Evolutionary conservation across 164 flowering plant genomes (phyloP), one percentile per base, ranked within the genome.

Genomic region (Dillenia suffruticosa): DNA sequence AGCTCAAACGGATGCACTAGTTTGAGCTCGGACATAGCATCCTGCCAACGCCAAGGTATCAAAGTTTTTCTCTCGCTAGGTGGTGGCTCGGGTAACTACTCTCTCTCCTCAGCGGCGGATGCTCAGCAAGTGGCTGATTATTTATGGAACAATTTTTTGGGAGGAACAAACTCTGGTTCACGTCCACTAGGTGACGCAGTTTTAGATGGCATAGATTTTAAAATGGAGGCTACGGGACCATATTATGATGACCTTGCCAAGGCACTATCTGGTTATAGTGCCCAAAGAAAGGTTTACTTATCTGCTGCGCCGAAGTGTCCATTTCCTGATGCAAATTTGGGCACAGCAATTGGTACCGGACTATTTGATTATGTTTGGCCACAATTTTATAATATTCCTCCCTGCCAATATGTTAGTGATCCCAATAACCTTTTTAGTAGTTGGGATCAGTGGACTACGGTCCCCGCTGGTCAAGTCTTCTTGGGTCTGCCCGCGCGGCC

Each of bases 391-490:
- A 19, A 19, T 19, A 19, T 1, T 1, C 22, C 22, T 19, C 22
- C 22, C 1, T 19, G 22, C 22, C 62, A 59, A 46, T 59, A 59
- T 19, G 32, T 40, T 16, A 46, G 15, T 12, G 40, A 24, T 49
- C 54, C n/a, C 1, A 50, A n/a, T 13, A 62, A 53, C 47, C 52
- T 69, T 9, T 22, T 51, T 11, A 49, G 26, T 12, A 7, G 44
- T 10, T 63, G 67, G 72, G 58, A 58, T 3, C 43, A 57, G n/a
- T 69, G 72, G 67, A 48, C 54, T 10, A 1, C 58, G 12, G 11
- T 58, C 14, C 63, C 10, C 3, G 44, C 67, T 32, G 45, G 13
- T 8, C 46, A 51, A 59, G 54, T 69, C 9, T 63, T 63, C 63
- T 26, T 54, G 40, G 57, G 57, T 2, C 14, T 54, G 6, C 57